Base-by-base conservation (phyloP, 306 rosid species). In the Casuarina glauca region DNA sequence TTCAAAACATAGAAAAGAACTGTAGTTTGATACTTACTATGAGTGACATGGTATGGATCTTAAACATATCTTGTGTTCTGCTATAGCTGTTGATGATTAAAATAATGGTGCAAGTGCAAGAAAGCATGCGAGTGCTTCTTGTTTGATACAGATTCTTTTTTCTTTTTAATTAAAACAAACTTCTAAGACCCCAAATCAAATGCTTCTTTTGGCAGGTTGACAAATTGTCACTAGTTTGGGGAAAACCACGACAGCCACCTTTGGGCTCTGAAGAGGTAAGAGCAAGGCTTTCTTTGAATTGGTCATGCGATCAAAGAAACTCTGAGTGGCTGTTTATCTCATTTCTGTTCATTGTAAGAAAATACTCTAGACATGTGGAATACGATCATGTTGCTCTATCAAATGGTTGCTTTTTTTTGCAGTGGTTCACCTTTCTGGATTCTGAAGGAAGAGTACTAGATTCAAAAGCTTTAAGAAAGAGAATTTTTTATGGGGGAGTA, bases 401-500 rank as follows among this genome's bases (percentile, higher is more conserved):
- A 50, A 80, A 68, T 26, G 38, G 66, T 50, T 32, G 12, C 4
- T 16, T 72, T 54, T 6, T 61, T 80, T 78, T 87, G 81, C 82
- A 96, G 99, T 96, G 96, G 99, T 60, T 72, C 80, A 78, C 87
- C 76, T 88, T 96, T 82, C 71, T 96, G 90, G 99, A 96, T 83
- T 83, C 88, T 84, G 99, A 96, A 89, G 98, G 99, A 50, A 85
- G 96, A 79, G 90, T 93, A 76, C 71, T 52, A 16, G 91, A 96
- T 85, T 81, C 96, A 69, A 84, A 85, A 81, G 92, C 93, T 74
- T 83, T 96, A 72, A 87, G 94, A 81, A 93, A 83, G 88, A 91
- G 99, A 85, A 86, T 93, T 82, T 96, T 96, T 87, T 96, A 96
- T 83, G 99, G 99, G 7, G 98, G 99, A 74, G 91, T 96, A 76